Conservation (phyloP, 2,329 filamentous ascomycete species). For the Blastomyces percursus region DNA sequence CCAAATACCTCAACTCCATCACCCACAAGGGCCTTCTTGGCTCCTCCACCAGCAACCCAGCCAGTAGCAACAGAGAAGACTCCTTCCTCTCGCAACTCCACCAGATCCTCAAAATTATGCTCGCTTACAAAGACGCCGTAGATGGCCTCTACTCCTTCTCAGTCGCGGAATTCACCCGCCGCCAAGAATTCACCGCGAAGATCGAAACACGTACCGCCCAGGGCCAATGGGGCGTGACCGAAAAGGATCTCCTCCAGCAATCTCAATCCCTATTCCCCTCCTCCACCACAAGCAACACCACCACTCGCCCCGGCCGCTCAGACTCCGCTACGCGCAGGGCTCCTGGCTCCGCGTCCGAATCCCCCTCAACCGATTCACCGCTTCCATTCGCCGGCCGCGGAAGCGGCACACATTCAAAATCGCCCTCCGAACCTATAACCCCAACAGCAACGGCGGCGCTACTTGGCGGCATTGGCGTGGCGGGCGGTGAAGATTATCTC, state of each 20-base stretch:
- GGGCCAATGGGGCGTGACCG: constrained; percentile 53
- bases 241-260: constrained; percentile 37
- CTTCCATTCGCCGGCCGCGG: neutral
- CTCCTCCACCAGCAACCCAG: constrained; percentile 38
- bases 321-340: constrained; percentile 4
- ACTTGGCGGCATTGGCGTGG: constrained; percentile 1
- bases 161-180: constrained; percentile 81
- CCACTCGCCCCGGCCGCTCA: constrained; percentile 19
- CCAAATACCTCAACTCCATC: constrained; percentile 80
- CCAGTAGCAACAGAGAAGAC: constrained; percentile 50
- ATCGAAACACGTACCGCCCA: constrained; percentile 56
- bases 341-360: constrained; percentile 7
- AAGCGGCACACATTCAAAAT: constrained; percentile 1
- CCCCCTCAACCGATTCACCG: constrained; percentile 17
- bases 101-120: constrained; percentile 87
- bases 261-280: neutral
- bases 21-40: constrained; percentile 92
- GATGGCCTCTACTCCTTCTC: constrained; percentile 92
- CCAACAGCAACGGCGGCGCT: neutral
- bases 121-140: constrained; percentile 83
- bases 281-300: constrained; percentile 7
- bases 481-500: constrained; percentile 46
- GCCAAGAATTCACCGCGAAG: constrained; percentile 73
- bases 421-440: neutral
- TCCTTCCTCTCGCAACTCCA: constrained; percentile 84